These are phyloP conservation scores for Funneliformis mosseae DNA, from an alignment of 192 early-diverging fungal genomes.

Conservation along the genomic window DNA sequence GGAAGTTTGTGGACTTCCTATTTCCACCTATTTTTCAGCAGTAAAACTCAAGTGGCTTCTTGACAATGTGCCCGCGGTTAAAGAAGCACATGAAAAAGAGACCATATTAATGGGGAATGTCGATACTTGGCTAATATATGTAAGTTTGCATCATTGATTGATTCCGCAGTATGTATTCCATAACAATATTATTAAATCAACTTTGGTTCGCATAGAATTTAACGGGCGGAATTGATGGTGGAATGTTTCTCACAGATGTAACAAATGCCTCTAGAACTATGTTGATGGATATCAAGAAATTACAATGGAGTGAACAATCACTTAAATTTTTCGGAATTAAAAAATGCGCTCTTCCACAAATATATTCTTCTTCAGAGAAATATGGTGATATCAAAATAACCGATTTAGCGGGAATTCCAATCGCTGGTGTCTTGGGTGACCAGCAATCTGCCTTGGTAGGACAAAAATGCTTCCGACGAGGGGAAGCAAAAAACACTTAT, in stretches of 20 bases:
- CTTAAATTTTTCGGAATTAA: slow-evolving; percentile 79
- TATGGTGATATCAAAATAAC: slow-evolving; percentile 63
- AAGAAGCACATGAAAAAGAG: slow-evolving; percentile 71
- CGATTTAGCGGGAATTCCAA: slow-evolving; percentile 69
- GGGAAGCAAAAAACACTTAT: slow-evolving; percentile 95
- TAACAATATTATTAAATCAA: neutral
- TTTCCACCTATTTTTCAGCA: slow-evolving; percentile 91
- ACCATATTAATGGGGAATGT: slow-evolving; percentile 85
- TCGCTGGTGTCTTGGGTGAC: slow-evolving; percentile 91
- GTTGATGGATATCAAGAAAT: slow-evolving; percentile 85
- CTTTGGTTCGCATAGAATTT: slow-evolving; percentile 60
- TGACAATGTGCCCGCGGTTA: slow-evolving; percentile 74
- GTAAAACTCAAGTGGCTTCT: slow-evolving; percentile 93
- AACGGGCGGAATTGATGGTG: slow-evolving; percentile 75
- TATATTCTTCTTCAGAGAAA: slow-evolving; percentile 77
- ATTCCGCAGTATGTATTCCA: neutral
- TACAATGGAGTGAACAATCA: slow-evolving; percentile 79
- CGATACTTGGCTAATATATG: slow-evolving; percentile 93
- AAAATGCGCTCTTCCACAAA: slow-evolving; percentile 68
- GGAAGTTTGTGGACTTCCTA: slow-evolving; percentile 78
- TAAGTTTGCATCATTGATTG: slow-evolving; percentile 32
- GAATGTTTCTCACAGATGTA: slow-evolving; percentile 84
- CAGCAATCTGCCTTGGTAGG: slow-evolving; percentile 95
- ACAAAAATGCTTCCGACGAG: slow-evolving; percentile 86
- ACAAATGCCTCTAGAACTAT: slow-evolving; percentile 95